Base-by-base conservation (phyloP, 1,284 basidiomycete genomes). In the Pterulicium gracile region DNA sequence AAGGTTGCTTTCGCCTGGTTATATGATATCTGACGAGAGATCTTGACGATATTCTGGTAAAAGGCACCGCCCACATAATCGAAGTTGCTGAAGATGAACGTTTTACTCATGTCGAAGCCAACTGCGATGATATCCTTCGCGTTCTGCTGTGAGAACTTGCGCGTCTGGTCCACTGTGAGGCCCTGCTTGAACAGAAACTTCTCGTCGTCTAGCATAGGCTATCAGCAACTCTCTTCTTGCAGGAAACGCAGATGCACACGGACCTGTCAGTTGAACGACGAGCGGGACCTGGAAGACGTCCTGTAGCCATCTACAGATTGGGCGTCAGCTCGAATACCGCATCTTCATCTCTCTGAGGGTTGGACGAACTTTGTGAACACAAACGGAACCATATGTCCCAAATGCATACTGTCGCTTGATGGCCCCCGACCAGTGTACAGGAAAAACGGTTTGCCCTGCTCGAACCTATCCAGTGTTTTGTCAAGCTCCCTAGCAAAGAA, bases 181-280 rank as follows among this genome's bases (percentile, higher is more conserved):
- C 92, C 82, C 46, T 92, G 87, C 65, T 98, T 96, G 75, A 99
- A 96, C 47, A 99, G 67, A 71, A 98, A 99, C 66, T 99, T 99
- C 64, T 99, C 96, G 63, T 99, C 96, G 60, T 99, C 96, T 91
- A 54, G 7, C 47, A 39, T 47, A 46, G 47, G 24, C 41, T 42
- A 42, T 42, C 23, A 46, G n/a, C n/a, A n/a, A n/a, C 24, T 27
- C n/a, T 3, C 23, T 22, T 20, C 44, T 45, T 45, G 49, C 40
- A 21, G 27, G 44, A 35, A 22, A 24, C 2, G 4, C 27, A 24
- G 19, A 19, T 14, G n/a, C 15, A 35, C 24, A 54, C 68, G 43
- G 42, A 77, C 91, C 91, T 43, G 95, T 98, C 3, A 98, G 75
- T 63, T 98, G 95, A 46, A 98, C 74, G 46, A 98, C 96, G 27